Evolutionary conservation across 1,139 yeast species (phyloP), one percentile per base, ranked within the genome.

Genomic region (Pichia sp.): DNA sequence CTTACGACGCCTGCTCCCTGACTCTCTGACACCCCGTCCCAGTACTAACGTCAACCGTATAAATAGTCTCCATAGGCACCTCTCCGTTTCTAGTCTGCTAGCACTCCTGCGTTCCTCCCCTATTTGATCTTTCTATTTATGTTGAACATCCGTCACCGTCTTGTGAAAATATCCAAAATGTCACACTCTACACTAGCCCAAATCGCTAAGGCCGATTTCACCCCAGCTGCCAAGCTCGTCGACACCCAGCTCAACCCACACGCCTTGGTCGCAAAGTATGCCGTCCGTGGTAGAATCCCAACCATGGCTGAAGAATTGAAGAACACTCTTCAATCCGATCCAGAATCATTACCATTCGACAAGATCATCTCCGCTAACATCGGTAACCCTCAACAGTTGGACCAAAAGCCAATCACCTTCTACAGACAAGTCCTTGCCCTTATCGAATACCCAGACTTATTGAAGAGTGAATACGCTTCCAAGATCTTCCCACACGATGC

Each of bases 341-440:
- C 84, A 19, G 75, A 72, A 33, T 79, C 87, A 3, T 70, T 89
- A 53, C 96, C 96, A 1, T 94, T 90, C 62, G 71, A 76, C 41
- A 70, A 77, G 53, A 88, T 93, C 57, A 83, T 93, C 62, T 82
- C 81, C 59, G 95, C 97, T 53, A 93, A 94, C 66, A 93, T 93
- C 53, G 99, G 99, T 32, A 94, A 94, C 65, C 99, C 99, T 2
- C 99, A 93, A 67, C 98, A 91, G 65, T 75, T 93, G 60, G 93
- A 88, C 59, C 99, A 93, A 67, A 77, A 83, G 60, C 99, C 99
- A 2, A 73, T 93, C 60, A 88, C 96, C n/a, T 94, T 94, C 74
- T 90, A 89, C 68, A 78, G 99, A 61, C 96, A 91, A 65, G 96
- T 91, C 4, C 71, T 91, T 53, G 79, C 96, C 0, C 69, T 91